phyloP scores from a whole-genome alignment of 192 early-diverging fungal genomes.

The Neocallimastix lanati region DNA sequence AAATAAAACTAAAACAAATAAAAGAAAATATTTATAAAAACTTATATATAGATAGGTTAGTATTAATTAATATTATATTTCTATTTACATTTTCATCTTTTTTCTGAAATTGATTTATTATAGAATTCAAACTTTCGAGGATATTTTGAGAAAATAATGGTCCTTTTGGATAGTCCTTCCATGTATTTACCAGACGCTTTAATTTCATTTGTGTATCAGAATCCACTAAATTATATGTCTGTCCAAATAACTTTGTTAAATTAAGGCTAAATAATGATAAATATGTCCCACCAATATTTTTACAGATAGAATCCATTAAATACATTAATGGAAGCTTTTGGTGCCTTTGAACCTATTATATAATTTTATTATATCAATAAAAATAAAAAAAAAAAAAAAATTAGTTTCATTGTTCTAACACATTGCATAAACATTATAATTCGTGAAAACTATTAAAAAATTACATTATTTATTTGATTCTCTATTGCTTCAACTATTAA shows the following conservation, averaged over 20 bases:
- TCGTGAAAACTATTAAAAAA: slow-evolving; percentile 2
- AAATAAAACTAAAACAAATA: no score
- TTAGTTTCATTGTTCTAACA: no score
- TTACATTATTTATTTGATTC: slow-evolving; percentile 30
- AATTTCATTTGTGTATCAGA: slow-evolving; percentile 43
- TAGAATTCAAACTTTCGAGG: neutral
- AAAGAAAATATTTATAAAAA: no score
- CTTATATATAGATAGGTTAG: neutral
- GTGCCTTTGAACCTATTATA: slow-evolving; percentile 37
- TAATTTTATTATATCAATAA: no score
- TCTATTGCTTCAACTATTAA: slow-evolving; percentile 68
- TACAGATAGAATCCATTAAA: slow-evolving; percentile 87
- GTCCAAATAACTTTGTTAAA: slow-evolving; percentile 50
- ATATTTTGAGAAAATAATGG: neutral
- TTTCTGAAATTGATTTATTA: neutral
- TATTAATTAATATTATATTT: neutral
- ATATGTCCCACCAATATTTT: slow-evolving; percentile 76
- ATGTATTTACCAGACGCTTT: slow-evolving; percentile 59
- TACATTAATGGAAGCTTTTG: slow-evolving; percentile 80
- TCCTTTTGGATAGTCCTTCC: slow-evolving; percentile 26
- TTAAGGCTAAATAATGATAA: slow-evolving; percentile 47
- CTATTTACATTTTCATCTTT: neutral
- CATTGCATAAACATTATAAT: no score
- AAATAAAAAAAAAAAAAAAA: no score
- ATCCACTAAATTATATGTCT: slow-evolving; percentile 56